Evolutionary conservation across 116 monocot genomes (phyloP), one percentile per base, ranked within the genome.

Genomic region (Trichopus zeylanicus): DNA sequence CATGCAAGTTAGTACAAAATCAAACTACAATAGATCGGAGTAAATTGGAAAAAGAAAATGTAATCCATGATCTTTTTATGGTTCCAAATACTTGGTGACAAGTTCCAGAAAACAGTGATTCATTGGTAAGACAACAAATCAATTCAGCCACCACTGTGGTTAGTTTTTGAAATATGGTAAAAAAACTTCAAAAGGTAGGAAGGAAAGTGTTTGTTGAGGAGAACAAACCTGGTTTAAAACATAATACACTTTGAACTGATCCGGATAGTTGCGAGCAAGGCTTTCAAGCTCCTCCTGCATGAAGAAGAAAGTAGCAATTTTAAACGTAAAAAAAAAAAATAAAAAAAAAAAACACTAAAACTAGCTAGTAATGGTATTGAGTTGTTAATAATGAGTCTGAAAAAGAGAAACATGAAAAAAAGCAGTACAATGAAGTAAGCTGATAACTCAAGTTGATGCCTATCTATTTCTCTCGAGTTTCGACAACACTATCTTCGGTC

Each of bases 161-260:
- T 5, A 33, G 4, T 5, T 5, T 33, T 5, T 5, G 4, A 33
- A 33, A 5, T 5, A 33, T 8, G 8, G n/a, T n/a, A 42, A 42
- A 13, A 42, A 12, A 42, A 0, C 42, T 42, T n/a, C 42, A 42
- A 42, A n/a, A 42, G 42, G n/a, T 15, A 42, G n/a, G n/a, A 16
- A 42, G 16, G 16, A 42, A 13, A 9, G n/a, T 0, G 7, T 42
- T 42, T 13, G 42, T 42, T 16, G n/a, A 16, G 16, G 16, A 42
- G n/a, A 16, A 42, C 16, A 16, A 11, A 99, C 99, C 88, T 99
- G 88, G 70, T 92, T 92, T 75, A 99, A 72, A 32, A 99, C 99
- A 74, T 81, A 99, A 61, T 85, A 85, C 19, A 92, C 65, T 55
- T 85, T 76, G 67, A 92, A 99, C 38, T 71, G 80, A 38, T 72